phyloP scores from a whole-genome alignment of 2,329 filamentous ascomycete species.

The Elsinoe fawcettii region DNA sequence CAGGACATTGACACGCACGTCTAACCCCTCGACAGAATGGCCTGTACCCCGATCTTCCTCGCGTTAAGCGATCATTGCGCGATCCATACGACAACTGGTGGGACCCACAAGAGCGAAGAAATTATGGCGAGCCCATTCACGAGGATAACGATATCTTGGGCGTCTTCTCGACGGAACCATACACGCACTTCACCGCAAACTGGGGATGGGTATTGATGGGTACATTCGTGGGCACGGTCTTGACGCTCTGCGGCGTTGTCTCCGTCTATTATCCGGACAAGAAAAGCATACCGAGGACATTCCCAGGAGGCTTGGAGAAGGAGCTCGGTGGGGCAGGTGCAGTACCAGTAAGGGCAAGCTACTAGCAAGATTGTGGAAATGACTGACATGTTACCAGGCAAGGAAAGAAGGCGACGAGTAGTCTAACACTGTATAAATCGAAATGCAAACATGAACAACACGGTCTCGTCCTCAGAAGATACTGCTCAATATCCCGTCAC shows the following conservation, averaged over 20 bases:
- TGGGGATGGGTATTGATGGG: slow-evolving; percentile 57
- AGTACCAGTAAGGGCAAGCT: slow-evolving; percentile 29
- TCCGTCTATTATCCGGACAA: slow-evolving; percentile 40
- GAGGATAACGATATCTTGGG: slow-evolving; percentile 93
- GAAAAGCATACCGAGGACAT: slow-evolving; percentile 36
- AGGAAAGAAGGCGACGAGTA: background rate
- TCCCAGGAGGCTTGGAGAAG: slow-evolving; percentile 39
- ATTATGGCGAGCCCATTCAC: slow-evolving; percentile 93
- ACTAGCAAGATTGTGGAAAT: background rate
- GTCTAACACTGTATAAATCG: background rate
- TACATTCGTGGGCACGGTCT: slow-evolving; percentile 36
- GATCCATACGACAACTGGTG: slow-evolving; percentile 93
- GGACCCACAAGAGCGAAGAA: slow-evolving; percentile 94
- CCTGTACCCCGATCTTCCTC: slow-evolving; percentile 70
- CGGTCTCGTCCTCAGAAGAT: background rate
- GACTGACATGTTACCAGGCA: background rate
- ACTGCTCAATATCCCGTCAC: no score
- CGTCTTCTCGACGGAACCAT: slow-evolving; percentile 81
- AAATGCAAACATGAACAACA: background rate
- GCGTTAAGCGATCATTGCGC: slow-evolving; percentile 80
- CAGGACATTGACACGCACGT: slow-evolving; percentile 16
- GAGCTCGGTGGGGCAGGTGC: slow-evolving; percentile 43
- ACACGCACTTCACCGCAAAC: slow-evolving; percentile 70
- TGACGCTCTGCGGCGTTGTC: slow-evolving; percentile 34
- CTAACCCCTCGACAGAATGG: slow-evolving; percentile 56